These are phyloP conservation scores for Xylariales sp. DNA, from an alignment of 2,329 filamentous ascomycete genomes.

Conservation along the genomic window DNA sequence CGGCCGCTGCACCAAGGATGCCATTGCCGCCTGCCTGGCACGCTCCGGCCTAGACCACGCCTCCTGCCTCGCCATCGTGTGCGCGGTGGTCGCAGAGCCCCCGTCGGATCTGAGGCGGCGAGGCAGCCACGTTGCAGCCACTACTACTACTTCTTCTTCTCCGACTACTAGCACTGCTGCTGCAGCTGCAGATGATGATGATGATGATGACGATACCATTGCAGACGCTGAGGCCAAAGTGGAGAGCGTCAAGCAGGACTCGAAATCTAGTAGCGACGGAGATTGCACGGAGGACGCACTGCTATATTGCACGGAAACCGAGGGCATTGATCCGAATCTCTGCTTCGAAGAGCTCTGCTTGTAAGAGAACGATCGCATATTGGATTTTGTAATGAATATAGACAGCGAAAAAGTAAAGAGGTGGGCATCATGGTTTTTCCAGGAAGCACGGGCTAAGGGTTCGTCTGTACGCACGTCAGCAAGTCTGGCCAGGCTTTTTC, in stretches of 20 bases:
- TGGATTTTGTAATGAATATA: background rate
- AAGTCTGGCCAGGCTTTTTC: too few relatives aligned
- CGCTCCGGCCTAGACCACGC: background rate
- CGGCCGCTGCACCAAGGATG: background rate
- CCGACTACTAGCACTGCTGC: too few relatives aligned
- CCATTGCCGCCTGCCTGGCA: background rate
- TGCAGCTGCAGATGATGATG: too few relatives aligned
- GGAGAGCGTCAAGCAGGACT: background rate
- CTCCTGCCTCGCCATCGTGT: background rate
- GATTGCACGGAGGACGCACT: constrained; percentile 2
- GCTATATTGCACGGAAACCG: constrained; percentile 1
- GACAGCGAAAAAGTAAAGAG: too few relatives aligned
- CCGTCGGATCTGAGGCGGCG: background rate
- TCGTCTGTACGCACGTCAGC: too few relatives aligned
- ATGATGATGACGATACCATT: background rate
- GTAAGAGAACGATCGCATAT: background rate
- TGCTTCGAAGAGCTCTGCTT: constrained; percentile 3
- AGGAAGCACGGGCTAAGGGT: too few relatives aligned
- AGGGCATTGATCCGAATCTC: constrained; percentile 3
- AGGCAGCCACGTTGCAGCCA: too few relatives aligned
- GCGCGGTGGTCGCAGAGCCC: too few relatives aligned
- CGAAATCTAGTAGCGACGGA: too few relatives aligned
- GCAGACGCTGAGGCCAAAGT: background rate
- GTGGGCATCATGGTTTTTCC: too few relatives aligned
- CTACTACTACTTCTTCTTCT: too few relatives aligned